Percentiles rank a stretch among this genome's conserved stretches.
Conservation (phyloP, 192 early-diverging fungal species). For the Gaertneriomyces sp. region DNA sequence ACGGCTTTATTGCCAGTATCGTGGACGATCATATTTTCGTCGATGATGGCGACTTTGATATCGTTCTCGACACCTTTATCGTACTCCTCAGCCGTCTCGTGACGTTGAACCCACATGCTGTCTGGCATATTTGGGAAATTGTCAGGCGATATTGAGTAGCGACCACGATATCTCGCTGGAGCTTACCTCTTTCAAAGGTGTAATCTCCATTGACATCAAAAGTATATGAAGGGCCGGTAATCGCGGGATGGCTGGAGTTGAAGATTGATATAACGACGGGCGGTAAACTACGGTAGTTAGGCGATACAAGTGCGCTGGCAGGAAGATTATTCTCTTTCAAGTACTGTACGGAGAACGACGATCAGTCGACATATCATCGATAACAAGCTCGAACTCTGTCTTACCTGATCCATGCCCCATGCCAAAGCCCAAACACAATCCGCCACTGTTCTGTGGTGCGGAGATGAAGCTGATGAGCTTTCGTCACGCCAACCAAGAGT, state of each 20-base stretch:
- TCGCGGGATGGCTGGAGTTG: neutral
- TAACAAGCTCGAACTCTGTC: neutral
- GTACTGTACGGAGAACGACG: slow-evolving; percentile 2
- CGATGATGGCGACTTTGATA: slow-evolving; percentile 2
- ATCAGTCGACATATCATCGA: neutral
- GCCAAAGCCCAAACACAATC: slow-evolving; percentile 13
- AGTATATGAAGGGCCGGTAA: neutral
- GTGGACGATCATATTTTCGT: neutral
- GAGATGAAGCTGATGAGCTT: neutral
- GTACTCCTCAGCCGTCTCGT: neutral
- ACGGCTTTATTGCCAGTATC: slow-evolving; percentile 1
- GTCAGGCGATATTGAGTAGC: neutral
- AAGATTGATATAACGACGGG: neutral
- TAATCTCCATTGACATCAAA: slow-evolving; percentile 7
- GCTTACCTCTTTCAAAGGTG: slow-evolving; percentile 4
- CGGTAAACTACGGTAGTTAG: slow-evolving; percentile 3
- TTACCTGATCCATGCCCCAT: slow-evolving; percentile 5
- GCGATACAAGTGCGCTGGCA: neutral
- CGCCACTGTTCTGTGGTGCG: neutral
- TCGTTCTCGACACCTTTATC: neutral
- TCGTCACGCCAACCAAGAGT: neutral
- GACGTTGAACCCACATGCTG: neutral
- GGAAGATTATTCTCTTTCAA: neutral
- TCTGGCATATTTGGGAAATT: neutral
- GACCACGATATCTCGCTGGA: neutral